phyloP scores from a whole-genome alignment of 345 rosid species.

The Eucalyptus brandiana region DNA sequence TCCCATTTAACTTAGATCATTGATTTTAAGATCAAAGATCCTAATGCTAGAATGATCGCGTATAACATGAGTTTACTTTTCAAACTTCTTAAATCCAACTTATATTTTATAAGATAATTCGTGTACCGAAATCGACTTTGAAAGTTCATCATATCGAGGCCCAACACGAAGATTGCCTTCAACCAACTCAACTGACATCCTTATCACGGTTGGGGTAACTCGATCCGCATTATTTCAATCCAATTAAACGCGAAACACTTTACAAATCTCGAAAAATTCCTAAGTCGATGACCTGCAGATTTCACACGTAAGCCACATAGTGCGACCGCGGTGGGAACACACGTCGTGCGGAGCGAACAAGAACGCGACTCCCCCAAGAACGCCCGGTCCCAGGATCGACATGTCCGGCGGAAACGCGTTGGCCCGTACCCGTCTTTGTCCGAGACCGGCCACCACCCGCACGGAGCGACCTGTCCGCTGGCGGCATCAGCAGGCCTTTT shows the following conservation, averaged over 20 bases:
- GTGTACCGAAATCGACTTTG: not conserved
- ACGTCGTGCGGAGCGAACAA: not conserved
- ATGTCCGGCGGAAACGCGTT: not conserved
- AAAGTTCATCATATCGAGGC: not conserved
- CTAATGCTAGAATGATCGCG: accelerated
- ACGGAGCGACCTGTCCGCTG: not conserved
- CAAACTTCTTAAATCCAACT: not conserved
- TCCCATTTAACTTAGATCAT: not conserved
- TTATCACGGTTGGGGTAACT: not conserved
- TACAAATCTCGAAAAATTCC: not conserved
- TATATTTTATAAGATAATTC: accelerated
- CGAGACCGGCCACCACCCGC: not conserved
- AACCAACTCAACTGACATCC: not conserved
- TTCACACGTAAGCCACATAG: not conserved
- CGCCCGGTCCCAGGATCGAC: not conserved
- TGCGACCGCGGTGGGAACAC: not conserved
- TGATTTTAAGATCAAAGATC: not conserved
- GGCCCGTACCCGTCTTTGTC: not conserved
- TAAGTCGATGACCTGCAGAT: not conserved
- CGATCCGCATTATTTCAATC: not conserved
- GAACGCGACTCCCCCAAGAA: not conserved
- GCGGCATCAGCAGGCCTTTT: not conserved
- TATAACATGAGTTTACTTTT: not conserved
- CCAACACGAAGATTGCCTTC: not conserved
- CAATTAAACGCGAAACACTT: not conserved